Percentiles rank a stretch among this genome's conserved stretches.
Evolutionary conservation across 257 asterid species (phyloP).

Genomic region (Ehretia macrophylla): DNA sequence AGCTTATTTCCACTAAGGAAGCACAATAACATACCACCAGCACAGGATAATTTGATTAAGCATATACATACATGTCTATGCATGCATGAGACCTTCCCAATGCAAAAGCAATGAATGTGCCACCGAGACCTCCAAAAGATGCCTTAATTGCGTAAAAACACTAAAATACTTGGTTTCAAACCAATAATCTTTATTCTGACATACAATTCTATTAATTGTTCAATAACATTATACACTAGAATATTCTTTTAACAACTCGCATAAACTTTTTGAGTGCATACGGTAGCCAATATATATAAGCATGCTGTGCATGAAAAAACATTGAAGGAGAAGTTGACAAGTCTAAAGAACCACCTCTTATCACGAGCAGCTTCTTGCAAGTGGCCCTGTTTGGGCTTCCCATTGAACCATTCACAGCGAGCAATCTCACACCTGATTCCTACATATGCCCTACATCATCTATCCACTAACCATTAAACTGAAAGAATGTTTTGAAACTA

Average conservation of each 20-base stretch:
- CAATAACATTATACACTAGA: too few species aligned
- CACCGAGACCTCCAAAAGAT: neutral
- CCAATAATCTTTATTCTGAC: too few species aligned
- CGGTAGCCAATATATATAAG: neutral
- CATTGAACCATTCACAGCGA: constrained; percentile 73
- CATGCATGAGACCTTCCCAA: neutral
- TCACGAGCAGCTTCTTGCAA: constrained; percentile 91
- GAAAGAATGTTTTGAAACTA: constrained; percentile 21
- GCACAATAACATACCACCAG: too few species aligned
- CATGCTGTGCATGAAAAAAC: neutral
- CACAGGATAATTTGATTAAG: too few species aligned
- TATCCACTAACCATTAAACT: constrained; percentile 28
- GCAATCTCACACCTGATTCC: constrained; percentile 84
- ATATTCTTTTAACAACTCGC: too few species aligned
- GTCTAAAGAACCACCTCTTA: constrained; percentile 49
- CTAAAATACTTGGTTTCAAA: neutral
- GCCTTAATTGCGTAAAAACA: neutral
- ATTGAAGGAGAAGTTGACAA: neutral
- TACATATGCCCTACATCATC: constrained; percentile 51
- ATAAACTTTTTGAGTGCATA: too few species aligned
- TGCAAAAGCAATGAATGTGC: neutral
- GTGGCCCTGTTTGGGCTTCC: constrained; percentile 75
- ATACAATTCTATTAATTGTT: too few species aligned
- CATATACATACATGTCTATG: too few species aligned
- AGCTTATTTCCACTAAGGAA: too few species aligned